A percentile compares a stretch with the other conserved stretches of the same genome.
These are phyloP conservation scores for Pleurotus giganteus DNA, from an alignment of 768 basidiomycete species.

Conservation along the genomic window DNA sequence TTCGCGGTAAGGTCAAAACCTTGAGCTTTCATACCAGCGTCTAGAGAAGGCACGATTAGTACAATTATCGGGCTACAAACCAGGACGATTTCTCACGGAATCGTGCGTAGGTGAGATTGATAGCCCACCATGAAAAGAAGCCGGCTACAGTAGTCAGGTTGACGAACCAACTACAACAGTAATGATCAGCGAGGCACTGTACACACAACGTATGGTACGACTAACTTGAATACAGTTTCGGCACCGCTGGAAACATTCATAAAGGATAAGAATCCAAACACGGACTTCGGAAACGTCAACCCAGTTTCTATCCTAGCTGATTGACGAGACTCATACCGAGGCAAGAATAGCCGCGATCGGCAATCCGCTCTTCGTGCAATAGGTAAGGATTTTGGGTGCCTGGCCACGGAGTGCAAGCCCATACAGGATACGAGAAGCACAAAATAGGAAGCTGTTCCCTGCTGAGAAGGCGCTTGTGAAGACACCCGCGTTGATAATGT, in stretches of 20 bases:
- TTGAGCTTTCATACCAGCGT: slow-evolving; percentile 61
- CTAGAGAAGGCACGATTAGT: slow-evolving; percentile 25
- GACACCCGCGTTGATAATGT: slow-evolving; percentile 70
- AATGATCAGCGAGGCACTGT: background rate
- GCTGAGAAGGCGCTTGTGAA: slow-evolving; percentile 73
- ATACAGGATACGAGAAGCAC: slow-evolving; percentile 48
- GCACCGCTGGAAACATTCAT: slow-evolving; percentile 60
- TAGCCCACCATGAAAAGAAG: slow-evolving; percentile 63
- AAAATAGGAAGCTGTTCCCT: slow-evolving; percentile 64
- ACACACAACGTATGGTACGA: slow-evolving; percentile 5
- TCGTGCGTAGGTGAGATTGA: slow-evolving; percentile 70
- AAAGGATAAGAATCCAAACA: slow-evolving; percentile 52
- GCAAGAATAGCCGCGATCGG: slow-evolving; percentile 37
- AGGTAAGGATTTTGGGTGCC: slow-evolving; percentile 38
- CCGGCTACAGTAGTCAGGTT: slow-evolving; percentile 64
- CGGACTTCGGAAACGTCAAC: slow-evolving; percentile 22
- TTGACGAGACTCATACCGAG: slow-evolving; percentile 20
- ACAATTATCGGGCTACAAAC: slow-evolving; percentile 10
- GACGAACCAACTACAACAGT: slow-evolving; percentile 57
- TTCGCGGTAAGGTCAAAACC: slow-evolving; percentile 62
- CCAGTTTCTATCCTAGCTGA: background rate
- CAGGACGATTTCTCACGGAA: slow-evolving; percentile 45
- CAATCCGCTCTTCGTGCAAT: slow-evolving; percentile 45
- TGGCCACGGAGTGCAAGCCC: slow-evolving; percentile 52
- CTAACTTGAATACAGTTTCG: slow-evolving; percentile 54